phyloP scores from a whole-genome alignment of 2,329 filamentous ascomycete genomes.

The Fusarium goolgardi region DNA sequence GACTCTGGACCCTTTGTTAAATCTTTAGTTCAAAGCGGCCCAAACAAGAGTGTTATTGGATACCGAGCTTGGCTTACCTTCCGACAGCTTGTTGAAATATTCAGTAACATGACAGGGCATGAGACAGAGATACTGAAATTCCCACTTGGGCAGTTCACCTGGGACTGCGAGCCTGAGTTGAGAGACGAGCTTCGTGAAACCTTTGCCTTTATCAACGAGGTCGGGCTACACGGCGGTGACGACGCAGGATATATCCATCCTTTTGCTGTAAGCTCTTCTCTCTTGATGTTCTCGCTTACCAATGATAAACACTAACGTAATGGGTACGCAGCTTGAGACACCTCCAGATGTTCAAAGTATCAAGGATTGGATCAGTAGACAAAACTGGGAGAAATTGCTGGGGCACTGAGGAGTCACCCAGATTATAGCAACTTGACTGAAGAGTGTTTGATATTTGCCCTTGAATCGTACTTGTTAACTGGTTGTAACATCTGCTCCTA shows the following conservation, averaged over 20 bases:
- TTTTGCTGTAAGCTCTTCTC: not conserved
- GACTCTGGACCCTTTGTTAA: slow-evolving; percentile 4
- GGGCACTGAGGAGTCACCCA: not conserved
- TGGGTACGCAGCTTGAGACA: not conserved
- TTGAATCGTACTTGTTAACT: not conserved
- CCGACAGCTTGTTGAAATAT: not conserved
- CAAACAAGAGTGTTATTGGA: not conserved
- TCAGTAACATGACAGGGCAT: slow-evolving; percentile 1
- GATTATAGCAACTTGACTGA: not conserved
- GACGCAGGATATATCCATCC: not conserved
- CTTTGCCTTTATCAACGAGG: slow-evolving; percentile 11
- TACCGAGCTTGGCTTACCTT: slow-evolving; percentile 11
- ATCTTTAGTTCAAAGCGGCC: not conserved
- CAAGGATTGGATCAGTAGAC: slow-evolving; percentile 2
- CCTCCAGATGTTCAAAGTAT: not conserved
- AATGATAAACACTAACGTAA: not conserved
- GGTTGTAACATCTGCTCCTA: not conserved
- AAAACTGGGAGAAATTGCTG: slow-evolving; percentile 2
- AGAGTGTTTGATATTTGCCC: not conserved
- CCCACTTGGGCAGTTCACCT: not conserved
- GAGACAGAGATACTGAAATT: not conserved
- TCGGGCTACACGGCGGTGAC: slow-evolving; percentile 8
- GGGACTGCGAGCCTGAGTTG: not conserved
- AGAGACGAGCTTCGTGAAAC: not conserved
- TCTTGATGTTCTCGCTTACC: not conserved